phyloP scores from a whole-genome alignment of 2,329 filamentous ascomycete genomes.

The Xylariales sp. region DNA sequence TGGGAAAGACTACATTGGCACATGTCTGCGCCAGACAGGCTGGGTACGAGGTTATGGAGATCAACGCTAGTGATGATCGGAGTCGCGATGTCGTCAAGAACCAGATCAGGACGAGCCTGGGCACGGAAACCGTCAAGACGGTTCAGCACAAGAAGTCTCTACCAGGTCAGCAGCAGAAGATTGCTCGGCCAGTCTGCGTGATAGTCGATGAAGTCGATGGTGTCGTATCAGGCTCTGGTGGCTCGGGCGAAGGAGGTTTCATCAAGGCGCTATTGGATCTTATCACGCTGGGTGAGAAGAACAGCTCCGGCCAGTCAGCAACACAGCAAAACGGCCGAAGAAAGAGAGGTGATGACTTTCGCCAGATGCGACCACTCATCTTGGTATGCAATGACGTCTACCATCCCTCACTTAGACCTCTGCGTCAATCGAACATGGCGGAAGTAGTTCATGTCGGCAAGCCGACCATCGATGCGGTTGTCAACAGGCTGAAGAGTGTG shows the following conservation, averaged over 20 bases:
- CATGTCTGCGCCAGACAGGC: constrained; percentile 95
- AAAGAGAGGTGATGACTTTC: constrained; percentile 81
- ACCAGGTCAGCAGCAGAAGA: constrained; percentile 55
- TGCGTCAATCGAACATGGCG: constrained; percentile 79
- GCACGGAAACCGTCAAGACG: constrained; percentile 86
- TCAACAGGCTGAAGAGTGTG: constrained; percentile 72
- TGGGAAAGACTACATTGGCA: constrained; percentile 93
- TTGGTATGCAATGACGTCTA: constrained; percentile 98
- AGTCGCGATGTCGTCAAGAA: constrained; percentile 86
- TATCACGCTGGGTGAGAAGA: constrained; percentile 80
- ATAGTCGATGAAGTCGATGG: constrained; percentile 97
- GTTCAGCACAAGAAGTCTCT: constrained; percentile 55
- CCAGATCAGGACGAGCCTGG: constrained; percentile 84
- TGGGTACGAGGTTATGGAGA: constrained; percentile 93
- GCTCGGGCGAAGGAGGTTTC: constrained; percentile 84
- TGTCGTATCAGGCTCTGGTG: constrained; percentile 74
- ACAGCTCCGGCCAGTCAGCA: constrained; percentile 39
- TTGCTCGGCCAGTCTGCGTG: constrained; percentile 84
- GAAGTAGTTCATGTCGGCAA: constrained; percentile 92
- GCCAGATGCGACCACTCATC: constrained; percentile 80
- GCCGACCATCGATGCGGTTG: constrained; percentile 79
- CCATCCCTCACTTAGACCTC: constrained; percentile 77
- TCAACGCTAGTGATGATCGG: constrained; percentile 95
- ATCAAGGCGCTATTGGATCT: constrained; percentile 92
- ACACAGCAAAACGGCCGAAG: constrained; percentile 38